phyloP scores from a whole-genome alignment of 352 stramenopile species.

The Phytophthora palmivora region DNA sequence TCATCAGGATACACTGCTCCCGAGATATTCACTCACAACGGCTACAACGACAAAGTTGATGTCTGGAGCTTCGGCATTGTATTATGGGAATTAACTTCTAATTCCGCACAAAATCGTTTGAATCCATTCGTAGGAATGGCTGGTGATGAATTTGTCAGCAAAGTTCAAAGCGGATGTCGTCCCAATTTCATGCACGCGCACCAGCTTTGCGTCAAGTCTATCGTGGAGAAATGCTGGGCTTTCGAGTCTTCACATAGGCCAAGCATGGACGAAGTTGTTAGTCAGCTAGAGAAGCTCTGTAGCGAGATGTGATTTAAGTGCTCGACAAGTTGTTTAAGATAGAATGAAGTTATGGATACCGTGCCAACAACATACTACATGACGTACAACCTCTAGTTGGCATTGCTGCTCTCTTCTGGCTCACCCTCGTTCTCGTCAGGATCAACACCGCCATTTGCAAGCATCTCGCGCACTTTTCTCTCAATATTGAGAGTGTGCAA shows the following conservation, averaged over 20 bases:
- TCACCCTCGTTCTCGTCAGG: constrained; percentile 20
- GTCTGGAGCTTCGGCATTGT: constrained; percentile 61
- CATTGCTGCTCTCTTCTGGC: constrained; percentile 9
- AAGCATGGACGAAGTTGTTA: constrained; percentile 31
- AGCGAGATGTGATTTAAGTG: constrained; percentile 1
- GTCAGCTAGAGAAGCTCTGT: constrained; percentile 19
- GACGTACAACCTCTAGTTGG: constrained; percentile 7
- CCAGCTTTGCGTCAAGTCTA: constrained; percentile 12
- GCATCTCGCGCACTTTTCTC: constrained; percentile 59
- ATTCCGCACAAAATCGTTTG: neutral
- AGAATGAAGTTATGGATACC: no score
- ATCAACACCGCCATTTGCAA: constrained; percentile 35
- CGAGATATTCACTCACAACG: constrained; percentile 45
- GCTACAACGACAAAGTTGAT: constrained; percentile 53
- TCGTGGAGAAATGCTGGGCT: constrained; percentile 41
- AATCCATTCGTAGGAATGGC: constrained; percentile 45
- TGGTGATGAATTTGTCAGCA: constrained; percentile 39
- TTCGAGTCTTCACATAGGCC: constrained; percentile 37
- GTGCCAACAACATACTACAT: neutral
- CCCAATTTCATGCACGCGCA: constrained; percentile 19
- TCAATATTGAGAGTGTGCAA: constrained; percentile 76
- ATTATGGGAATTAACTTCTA: constrained; percentile 45
- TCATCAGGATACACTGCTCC: constrained; percentile 57
- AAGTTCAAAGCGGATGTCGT: constrained; percentile 27
- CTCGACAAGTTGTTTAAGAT: no score